These are phyloP conservation scores for Misopates orontium DNA, from an alignment of 257 asterid species.

Conservation along the genomic window DNA sequence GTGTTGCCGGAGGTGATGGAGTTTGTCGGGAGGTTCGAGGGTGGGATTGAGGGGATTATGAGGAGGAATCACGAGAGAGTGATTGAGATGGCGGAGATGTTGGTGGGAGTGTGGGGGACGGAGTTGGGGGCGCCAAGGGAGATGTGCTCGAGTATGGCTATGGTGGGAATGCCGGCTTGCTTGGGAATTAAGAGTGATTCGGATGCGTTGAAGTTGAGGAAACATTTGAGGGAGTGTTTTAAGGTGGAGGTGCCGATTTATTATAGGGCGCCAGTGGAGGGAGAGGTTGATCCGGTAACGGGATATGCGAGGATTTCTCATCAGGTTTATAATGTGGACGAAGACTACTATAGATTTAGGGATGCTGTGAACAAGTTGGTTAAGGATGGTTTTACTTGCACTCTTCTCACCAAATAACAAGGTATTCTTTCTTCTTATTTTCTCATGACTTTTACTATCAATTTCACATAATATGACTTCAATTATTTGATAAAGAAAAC, in stretches of 20 bases:
- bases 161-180: slow-evolving; percentile 82
- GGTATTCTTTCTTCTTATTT: slow-evolving; percentile 20
- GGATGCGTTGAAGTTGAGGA: slow-evolving; percentile 62
- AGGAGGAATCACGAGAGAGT: slow-evolving; percentile 62
- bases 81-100: slow-evolving; percentile 51
- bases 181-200: slow-evolving; percentile 55
- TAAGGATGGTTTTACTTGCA: slow-evolving; percentile 53
- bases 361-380: slow-evolving; percentile 74
- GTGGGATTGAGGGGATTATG: slow-evolving; percentile 78
- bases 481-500: no score
- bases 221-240: slow-evolving; percentile 60
- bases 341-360: slow-evolving; percentile 66
- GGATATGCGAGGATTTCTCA: slow-evolving; percentile 91
- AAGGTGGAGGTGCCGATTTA: slow-evolving; percentile 83
- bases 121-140: slow-evolving; percentile 65
- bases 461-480: neutral
- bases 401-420: slow-evolving; percentile 38
- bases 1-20: slow-evolving; percentile 72
- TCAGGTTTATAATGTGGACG: slow-evolving; percentile 76
- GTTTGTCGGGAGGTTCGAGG: slow-evolving; percentile 65
- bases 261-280: slow-evolving; percentile 51
- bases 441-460: neutral
- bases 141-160: slow-evolving; percentile 87
- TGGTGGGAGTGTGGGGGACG: slow-evolving; percentile 70
- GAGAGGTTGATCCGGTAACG: slow-evolving; percentile 46